Base-by-base conservation (phyloP, 495 filamentous ascomycete genomes). In the Hyaloscypha bicolor region DNA sequence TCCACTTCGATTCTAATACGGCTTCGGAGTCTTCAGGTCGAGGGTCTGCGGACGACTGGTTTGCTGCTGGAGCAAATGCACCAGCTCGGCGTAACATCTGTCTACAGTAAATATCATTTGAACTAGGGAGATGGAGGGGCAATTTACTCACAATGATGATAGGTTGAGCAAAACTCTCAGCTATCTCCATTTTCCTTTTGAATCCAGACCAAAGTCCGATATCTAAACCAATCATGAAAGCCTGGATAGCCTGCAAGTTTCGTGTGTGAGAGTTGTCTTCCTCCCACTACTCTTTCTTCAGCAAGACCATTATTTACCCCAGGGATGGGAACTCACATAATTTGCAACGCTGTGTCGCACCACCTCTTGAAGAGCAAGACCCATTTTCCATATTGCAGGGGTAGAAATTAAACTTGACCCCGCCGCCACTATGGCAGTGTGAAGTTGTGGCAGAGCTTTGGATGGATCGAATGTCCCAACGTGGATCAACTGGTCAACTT, bases 181-280 rank as follows among this genome's bases (percentile, higher is more conserved):
- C 85, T 45, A 91, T 86, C 72, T 91, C 88, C 69, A 88, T 90
- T 68, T 87, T 87, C n/a, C 88, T 75, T 55, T 85, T 81, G 64
- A 86, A 87, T 3, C 87, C 88, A 62, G 86, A 88, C 88, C 88
- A 91, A 14, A 91, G 76, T 0, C 85, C 86, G 37, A 89, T 78
- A 60, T 88, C 85, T 6, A 89, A 78, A 1, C 78, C 72, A 30
- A 90, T 65, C n/a, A 86, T 76, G 60, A 84, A 80, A 5, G 83
- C 81, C 71, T 90, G 88, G 6, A 87, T 79, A 4, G 82, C 73
- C 6, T 82, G 78, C 3, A 90, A 67, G 61, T 87, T 77, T 30
- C 83, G 78, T 16, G 86, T 86, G 2, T 75, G 74, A 9, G 74
- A 79, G 68, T 90, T 90, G 67, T 88, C 84, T 29, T 80, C 82